phyloP scores from a whole-genome alignment of 192 early-diverging fungal species.

The Coemansia sp. region DNA sequence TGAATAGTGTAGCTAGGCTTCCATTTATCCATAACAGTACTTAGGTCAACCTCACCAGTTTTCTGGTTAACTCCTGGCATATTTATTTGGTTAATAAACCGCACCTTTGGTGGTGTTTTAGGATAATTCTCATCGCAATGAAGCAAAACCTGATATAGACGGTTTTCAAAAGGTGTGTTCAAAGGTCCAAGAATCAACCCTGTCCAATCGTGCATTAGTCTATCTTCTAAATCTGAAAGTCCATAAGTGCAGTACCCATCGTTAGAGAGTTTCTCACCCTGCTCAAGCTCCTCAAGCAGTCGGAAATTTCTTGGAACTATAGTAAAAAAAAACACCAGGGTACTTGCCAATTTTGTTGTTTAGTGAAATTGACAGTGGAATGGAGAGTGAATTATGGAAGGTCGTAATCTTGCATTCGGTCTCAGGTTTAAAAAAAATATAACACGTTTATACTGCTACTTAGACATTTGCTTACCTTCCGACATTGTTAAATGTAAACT shows the following conservation, averaged over 20 bases:
- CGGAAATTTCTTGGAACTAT: constrained; percentile 96
- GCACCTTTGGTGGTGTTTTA: constrained; percentile 70
- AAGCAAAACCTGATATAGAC: constrained; percentile 87
- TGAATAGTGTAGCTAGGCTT: constrained; percentile 75
- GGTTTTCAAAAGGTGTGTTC: constrained; percentile 84
- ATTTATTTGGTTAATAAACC: constrained; percentile 82
- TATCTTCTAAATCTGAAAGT: constrained; percentile 70
- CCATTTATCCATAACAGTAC: constrained; percentile 79
- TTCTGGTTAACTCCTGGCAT: constrained; percentile 81
- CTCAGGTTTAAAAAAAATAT: background rate
- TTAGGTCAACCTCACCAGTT: constrained; percentile 73
- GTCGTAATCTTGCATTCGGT: background rate
- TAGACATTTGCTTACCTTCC: constrained; percentile 3
- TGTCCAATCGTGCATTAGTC: constrained; percentile 84
- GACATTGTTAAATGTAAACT: background rate
- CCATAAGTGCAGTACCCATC: constrained; percentile 95
- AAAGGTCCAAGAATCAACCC: constrained; percentile 89
- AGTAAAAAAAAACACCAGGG: background rate
- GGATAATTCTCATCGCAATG: constrained; percentile 87
- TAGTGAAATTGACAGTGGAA: background rate
- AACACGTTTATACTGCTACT: too few relatives aligned
- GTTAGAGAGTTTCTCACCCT: constrained; percentile 93
- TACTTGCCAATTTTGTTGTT: background rate
- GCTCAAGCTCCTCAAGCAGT: constrained; percentile 94
- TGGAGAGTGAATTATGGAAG: background rate